phyloP scores from a whole-genome alignment of 345 rosid species.

The Sisymbrium altissimum region DNA sequence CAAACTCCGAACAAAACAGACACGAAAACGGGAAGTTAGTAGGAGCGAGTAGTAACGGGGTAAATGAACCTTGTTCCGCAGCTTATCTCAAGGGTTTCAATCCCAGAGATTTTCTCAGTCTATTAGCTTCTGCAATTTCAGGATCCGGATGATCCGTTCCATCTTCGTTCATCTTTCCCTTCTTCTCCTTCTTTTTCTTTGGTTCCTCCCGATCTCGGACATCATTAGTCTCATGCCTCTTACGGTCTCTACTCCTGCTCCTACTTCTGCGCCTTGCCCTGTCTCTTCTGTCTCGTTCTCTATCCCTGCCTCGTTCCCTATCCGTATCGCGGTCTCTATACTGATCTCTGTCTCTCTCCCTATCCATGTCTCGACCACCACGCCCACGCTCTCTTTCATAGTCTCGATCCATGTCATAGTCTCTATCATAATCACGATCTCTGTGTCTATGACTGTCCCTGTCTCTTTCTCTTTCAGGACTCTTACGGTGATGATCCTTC shows the following conservation, averaged over 20 bases:
- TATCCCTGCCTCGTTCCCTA: constrained; percentile 70
- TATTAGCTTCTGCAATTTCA: constrained; percentile 89
- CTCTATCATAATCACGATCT: constrained; percentile 55
- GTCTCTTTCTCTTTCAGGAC: constrained; percentile 81
- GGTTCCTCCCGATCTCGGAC: constrained; percentile 49
- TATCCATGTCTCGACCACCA: constrained; percentile 49
- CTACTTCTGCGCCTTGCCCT: constrained; percentile 61
- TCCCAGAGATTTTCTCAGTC: constrained; percentile 69
- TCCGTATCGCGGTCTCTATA: constrained; percentile 73
- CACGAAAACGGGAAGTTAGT: too few species aligned
- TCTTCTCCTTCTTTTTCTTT: constrained; percentile 66
- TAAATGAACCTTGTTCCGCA: background rate
- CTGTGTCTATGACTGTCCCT: constrained; percentile 57
- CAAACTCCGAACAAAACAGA: too few species aligned
- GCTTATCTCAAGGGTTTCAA: constrained; percentile 57
- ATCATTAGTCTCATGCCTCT: constrained; percentile 56
- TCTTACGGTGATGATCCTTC: constrained; percentile 74
- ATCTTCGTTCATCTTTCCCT: constrained; percentile 70
- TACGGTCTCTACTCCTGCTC: constrained; percentile 72
- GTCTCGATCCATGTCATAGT: constrained; percentile 57
- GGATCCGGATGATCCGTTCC: constrained; percentile 89
- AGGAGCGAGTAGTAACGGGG: too few species aligned
- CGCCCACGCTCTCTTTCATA: constrained; percentile 53
- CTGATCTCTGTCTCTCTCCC: constrained; percentile 70
- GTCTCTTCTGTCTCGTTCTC: constrained; percentile 73